Evolutionary conservation across 306 rosid species (phyloP).

Genomic region (Datisca glomerata): DNA sequence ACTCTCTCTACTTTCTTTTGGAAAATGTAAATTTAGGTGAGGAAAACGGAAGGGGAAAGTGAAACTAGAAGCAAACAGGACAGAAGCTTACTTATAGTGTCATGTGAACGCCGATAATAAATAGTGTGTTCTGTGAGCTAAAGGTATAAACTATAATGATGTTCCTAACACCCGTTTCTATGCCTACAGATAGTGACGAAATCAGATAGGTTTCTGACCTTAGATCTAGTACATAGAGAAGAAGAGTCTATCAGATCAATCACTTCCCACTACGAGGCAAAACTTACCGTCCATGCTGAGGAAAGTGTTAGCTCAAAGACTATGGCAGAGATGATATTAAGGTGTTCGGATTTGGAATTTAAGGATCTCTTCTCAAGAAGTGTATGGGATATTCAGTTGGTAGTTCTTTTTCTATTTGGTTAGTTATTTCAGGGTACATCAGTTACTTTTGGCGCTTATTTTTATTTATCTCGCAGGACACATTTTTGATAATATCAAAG

Average conservation of each 20-base stretch:
- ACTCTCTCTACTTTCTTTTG: too few species aligned
- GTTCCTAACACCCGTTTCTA: constrained; percentile 12
- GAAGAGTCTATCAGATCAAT: constrained; percentile 43
- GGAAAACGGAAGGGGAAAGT: too few species aligned
- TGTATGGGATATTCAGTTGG: constrained; percentile 36
- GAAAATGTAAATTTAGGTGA: too few species aligned
- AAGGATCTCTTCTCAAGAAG: constrained; percentile 94
- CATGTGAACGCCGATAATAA: too few species aligned
- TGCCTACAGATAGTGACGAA: constrained; percentile 72
- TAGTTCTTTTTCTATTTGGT: constrained; percentile 10
- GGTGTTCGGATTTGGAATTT: constrained; percentile 82
- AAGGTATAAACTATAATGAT: background rate
- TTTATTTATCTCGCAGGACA: constrained; percentile 55
- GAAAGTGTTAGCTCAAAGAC: constrained; percentile 80
- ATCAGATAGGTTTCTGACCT: constrained; percentile 46
- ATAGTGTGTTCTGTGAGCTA: too few species aligned
- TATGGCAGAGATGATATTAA: constrained; percentile 53
- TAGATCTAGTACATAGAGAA: constrained; percentile 50
- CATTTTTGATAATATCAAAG: constrained; percentile 78
- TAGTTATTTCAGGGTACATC: constrained; percentile 9
- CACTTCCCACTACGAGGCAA: constrained; percentile 43
- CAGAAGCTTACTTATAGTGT: too few species aligned
- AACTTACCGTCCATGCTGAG: constrained; percentile 69
- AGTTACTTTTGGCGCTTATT: constrained; percentile 10
- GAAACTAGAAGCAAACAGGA: too few species aligned